Conservation (phyloP, 805 yeast genomes). For the Sungouiozyma ichnusensis region DNA sequence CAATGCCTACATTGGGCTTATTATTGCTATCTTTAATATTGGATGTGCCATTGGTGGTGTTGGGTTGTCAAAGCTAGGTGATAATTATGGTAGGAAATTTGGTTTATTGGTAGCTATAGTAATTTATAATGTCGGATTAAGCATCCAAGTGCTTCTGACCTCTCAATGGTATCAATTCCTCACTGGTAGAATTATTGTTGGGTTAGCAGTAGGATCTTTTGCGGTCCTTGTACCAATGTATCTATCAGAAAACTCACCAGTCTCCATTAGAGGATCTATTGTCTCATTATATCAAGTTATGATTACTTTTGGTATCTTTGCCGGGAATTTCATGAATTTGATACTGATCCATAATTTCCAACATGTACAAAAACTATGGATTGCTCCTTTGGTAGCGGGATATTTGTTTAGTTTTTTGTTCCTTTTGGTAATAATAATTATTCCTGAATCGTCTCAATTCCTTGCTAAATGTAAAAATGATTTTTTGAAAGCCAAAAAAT, state of each 20-base stretch:
- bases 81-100: conserved; percentile 47
- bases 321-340: conserved; percentile 55
- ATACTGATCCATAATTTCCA: conserved; percentile 33
- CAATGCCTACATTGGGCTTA: conserved; percentile 37
- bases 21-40: conserved; percentile 48
- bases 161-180: conserved; percentile 51
- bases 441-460: conserved; percentile 63
- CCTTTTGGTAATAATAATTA: conserved; percentile 46
- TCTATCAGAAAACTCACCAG: conserved; percentile 58
- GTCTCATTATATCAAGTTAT: conserved; percentile 54
- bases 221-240: conserved; percentile 68
- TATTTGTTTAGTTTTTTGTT: conserved; percentile 36
- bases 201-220: conserved; percentile 63
- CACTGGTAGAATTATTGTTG: conserved; percentile 58
- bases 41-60: conserved; percentile 68
- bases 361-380: conserved; percentile 33
- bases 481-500: conserved; percentile 42
- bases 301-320: conserved; percentile 55
- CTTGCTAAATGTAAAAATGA: conserved; percentile 38
- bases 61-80: conserved; percentile 47
- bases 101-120: conserved; percentile 45
- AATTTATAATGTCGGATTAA: conserved; percentile 48
- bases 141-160: conserved; percentile 45
- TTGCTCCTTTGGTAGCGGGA: conserved; percentile 53
- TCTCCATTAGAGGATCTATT: conserved; percentile 54